Evolutionary conservation across 345 rosid genomes (phyloP).

Genomic region (Luvunga scandens): DNA sequence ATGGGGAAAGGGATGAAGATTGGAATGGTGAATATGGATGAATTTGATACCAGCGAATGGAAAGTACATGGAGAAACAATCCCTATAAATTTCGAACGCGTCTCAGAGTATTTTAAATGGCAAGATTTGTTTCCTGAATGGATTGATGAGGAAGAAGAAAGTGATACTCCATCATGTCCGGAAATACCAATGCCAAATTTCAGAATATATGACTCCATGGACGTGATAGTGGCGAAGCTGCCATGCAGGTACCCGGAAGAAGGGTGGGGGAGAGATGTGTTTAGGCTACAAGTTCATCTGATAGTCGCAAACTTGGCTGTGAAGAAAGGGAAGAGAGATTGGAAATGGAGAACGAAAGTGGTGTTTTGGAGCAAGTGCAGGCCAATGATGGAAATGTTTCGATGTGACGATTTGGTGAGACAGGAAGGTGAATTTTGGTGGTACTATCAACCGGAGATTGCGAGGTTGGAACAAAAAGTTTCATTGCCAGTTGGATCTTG

Average conservation of each 20-base stretch:
- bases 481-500: constrained; percentile 84
- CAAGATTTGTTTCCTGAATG: constrained; percentile 84
- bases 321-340: constrained; percentile 54
- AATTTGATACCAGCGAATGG: constrained; percentile 61
- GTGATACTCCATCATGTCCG: constrained; percentile 62
- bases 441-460: constrained; percentile 60
- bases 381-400: constrained; percentile 88
- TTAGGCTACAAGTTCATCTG: constrained; percentile 79
- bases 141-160: constrained; percentile 96
- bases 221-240: constrained; percentile 70
- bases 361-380: constrained; percentile 77
- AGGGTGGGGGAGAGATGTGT: constrained; percentile 83
- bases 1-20: constrained; percentile 55
- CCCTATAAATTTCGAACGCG: constrained; percentile 49
- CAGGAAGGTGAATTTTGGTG: constrained; percentile 75
- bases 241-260: constrained; percentile 77
- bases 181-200: constrained; percentile 87
- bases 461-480: constrained; percentile 65
- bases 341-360: constrained; percentile 64
- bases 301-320: constrained; percentile 62
- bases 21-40: constrained; percentile 83
- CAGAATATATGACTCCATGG: constrained; percentile 38
- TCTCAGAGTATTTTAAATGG: constrained; percentile 66
- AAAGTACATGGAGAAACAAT: constrained; percentile 45
- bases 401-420: constrained; percentile 75